Evolutionary conservation across 2,329 filamentous ascomycete genomes (phyloP).

Genomic region (Pestalotiopsis sp.): DNA sequence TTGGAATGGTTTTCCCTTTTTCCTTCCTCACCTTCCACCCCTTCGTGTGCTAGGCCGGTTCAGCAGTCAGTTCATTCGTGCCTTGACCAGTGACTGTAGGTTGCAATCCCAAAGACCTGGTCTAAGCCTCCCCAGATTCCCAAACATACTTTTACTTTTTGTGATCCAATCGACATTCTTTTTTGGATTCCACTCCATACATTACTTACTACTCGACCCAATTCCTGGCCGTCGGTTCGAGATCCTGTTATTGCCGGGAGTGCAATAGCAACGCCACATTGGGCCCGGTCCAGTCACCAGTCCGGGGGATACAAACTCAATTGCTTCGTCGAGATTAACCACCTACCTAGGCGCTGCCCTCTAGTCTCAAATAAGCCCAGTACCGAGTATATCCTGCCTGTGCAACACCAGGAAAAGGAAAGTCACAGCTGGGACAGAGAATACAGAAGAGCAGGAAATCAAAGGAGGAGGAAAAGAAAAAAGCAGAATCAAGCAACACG

Average conservation of each 20-base stretch:
- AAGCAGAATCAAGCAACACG: not conserved
- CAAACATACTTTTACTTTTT: slow-evolving; percentile 1
- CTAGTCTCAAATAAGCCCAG: not conserved
- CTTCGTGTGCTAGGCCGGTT: slow-evolving; percentile 10
- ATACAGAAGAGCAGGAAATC: not conserved
- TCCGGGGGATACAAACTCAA: not conserved
- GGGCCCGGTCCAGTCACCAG: not conserved
- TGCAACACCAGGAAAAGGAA: slow-evolving; percentile 2
- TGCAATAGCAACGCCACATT: slow-evolving; percentile 4
- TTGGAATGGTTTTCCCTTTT: slow-evolving; percentile 12
- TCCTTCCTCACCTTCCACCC: not conserved
- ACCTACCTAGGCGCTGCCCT: not conserved
- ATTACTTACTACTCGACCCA: not conserved
- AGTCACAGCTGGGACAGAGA: not conserved
- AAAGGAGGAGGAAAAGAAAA: not conserved
- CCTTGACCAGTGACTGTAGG: not conserved
- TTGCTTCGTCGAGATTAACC: slow-evolving; percentile 1
- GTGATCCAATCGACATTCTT: not conserved
- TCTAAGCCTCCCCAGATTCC: not conserved
- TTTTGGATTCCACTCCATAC: not conserved
- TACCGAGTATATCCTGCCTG: not conserved
- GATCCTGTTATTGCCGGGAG: slow-evolving; percentile 7
- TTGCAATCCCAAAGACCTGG: not conserved
- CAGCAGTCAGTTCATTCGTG: slow-evolving; percentile 7
- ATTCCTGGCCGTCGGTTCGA: not conserved